phyloP scores from a whole-genome alignment of 2,329 filamentous ascomycete genomes.

The Metarhizium album region DNA sequence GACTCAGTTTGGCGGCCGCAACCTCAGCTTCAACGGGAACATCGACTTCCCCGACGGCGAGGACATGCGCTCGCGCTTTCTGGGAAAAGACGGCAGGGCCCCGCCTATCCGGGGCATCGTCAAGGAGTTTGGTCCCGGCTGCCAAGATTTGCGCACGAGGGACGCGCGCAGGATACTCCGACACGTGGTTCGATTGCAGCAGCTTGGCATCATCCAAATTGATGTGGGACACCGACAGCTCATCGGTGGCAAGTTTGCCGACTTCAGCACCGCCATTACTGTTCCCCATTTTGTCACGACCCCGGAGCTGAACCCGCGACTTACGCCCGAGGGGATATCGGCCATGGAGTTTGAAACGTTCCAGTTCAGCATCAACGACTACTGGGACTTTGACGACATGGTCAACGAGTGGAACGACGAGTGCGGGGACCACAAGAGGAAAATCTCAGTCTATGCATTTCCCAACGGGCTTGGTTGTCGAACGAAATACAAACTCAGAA shows the following conservation, averaged over 20 bases:
- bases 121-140: slow-evolving; percentile 10
- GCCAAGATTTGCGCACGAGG: background rate
- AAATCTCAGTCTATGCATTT: background rate
- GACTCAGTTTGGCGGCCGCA: slow-evolving; percentile 1
- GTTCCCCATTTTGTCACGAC: slow-evolving; percentile 13
- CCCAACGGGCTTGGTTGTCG: background rate
- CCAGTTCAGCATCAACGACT: background rate
- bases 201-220: background rate
- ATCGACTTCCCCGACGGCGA: background rate
- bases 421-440: background rate
- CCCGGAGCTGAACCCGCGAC: background rate
- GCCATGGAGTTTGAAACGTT: background rate
- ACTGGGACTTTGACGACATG: background rate
- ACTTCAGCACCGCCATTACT: slow-evolving; percentile 17
- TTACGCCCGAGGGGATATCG: background rate
- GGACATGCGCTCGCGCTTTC: background rate
- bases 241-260: slow-evolving; percentile 12
- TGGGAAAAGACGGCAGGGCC: slow-evolving; percentile 6
- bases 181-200: background rate
- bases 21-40: background rate
- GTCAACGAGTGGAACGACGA: background rate
- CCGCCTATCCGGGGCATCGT: slow-evolving; percentile 14
- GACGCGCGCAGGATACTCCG: background rate
- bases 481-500: background rate
- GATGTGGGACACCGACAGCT: slow-evolving; percentile 8